These are phyloP conservation scores for Themeda triandra DNA, from an alignment of 176 grass and related monocot species.

Conservation along the genomic window DNA sequence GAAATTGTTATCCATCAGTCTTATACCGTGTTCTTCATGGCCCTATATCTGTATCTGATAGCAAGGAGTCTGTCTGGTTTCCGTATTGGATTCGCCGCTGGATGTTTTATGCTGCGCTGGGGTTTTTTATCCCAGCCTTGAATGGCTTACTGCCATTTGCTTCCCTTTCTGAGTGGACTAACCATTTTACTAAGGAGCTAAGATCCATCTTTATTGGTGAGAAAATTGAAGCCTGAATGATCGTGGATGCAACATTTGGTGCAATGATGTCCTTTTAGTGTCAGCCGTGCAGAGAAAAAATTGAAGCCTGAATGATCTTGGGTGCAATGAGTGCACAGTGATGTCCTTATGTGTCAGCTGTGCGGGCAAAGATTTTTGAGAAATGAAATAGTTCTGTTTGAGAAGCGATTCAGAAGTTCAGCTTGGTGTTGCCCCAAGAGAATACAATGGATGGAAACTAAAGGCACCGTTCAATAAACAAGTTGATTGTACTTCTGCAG, in stretches of 20 bases:
- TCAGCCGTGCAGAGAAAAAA: not conserved
- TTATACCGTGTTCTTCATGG: conserved; percentile 67
- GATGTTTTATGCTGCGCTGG: conserved; percentile 58
- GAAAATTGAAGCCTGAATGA: conserved; percentile 48
- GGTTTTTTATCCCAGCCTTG: conserved; percentile 58
- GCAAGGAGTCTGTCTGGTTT: conserved; percentile 26
- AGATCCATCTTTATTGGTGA: conserved; percentile 26
- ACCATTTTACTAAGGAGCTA: conserved; percentile 52
- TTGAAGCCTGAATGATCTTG: conserved; percentile 42
- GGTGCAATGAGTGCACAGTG: not conserved
- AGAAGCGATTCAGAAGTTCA: conserved; percentile 8
- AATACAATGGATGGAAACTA: not conserved
- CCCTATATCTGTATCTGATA: conserved; percentile 40
- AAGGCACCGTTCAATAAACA: not conserved
- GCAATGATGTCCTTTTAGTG: not conserved
- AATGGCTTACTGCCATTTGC: conserved; percentile 89
- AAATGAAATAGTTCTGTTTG: conserved; percentile 4
- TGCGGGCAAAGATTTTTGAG: not conserved
- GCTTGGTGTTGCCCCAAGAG: not conserved
- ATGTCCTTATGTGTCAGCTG: not conserved
- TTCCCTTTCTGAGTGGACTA: conserved; percentile 52
- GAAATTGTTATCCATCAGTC: conserved; percentile 66
- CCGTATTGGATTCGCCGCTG: conserved; percentile 66
- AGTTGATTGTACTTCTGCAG: not conserved
- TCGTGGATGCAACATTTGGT: not conserved